These are phyloP conservation scores for Phytopythium delawarense DNA, from an alignment of 352 stramenopile species.

Conservation along the genomic window DNA sequence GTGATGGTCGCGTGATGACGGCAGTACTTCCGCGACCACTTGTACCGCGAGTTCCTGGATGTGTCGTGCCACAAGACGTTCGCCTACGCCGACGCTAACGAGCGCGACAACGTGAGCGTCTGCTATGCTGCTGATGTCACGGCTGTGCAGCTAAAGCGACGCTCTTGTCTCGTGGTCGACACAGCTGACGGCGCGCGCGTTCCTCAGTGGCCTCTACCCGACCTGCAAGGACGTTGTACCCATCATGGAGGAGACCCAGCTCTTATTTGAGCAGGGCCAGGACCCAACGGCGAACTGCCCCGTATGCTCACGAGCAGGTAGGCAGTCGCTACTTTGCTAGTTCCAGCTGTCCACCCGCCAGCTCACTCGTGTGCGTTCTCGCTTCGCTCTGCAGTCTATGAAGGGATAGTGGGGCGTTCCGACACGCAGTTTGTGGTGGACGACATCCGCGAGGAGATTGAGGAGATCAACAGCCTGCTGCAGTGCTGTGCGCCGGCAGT, in stretches of 20 bases:
- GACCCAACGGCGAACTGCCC: conserved; percentile 61
- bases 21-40: conserved; percentile 66
- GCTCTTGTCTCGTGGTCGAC: not conserved
- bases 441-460: conserved; percentile 47
- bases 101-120: conserved; percentile 60
- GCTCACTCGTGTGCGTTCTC: not conserved
- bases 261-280: conserved; percentile 76
- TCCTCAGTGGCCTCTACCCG: conserved; percentile 51
- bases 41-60: conserved; percentile 60
- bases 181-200: conserved; percentile 60
- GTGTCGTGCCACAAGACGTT: conserved; percentile 52
- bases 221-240: conserved; percentile 47
- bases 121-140: too few species aligned
- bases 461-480: conserved; percentile 54
- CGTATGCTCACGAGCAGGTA: conserved; percentile 59
- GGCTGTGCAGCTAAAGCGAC: not conserved
- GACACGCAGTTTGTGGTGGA: conserved; percentile 55
- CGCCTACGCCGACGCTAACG: conserved; percentile 66
- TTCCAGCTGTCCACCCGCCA: too few species aligned
- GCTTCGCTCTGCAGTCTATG: conserved; percentile 38
- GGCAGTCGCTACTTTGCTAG: too few species aligned
- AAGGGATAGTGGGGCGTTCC: conserved; percentile 60
- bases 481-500: conserved; percentile 56
- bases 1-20: not conserved
- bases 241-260: conserved; percentile 45